Evolutionary conservation across 2,329 filamentous ascomycete species (phyloP).

Genomic region (Cordyceps tenuipes): DNA sequence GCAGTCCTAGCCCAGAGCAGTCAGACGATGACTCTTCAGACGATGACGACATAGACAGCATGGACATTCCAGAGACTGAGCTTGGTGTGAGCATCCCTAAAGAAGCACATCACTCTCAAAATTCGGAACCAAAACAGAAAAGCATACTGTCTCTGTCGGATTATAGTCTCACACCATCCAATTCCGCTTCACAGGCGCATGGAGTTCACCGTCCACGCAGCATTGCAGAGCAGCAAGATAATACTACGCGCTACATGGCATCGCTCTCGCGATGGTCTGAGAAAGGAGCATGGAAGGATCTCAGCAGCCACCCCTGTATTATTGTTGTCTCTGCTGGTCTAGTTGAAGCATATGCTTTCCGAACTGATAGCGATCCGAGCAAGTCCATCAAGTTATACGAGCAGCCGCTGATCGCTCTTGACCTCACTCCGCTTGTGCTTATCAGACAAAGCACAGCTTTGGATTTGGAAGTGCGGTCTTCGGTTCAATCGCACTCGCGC

Average conservation of each 20-base stretch:
- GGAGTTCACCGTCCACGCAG: slow-evolving; percentile 38
- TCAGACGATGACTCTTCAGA: slow-evolving; percentile 37
- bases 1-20: slow-evolving; percentile 47
- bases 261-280: slow-evolving; percentile 56
- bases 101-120: slow-evolving; percentile 15
- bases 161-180: slow-evolving; percentile 65
- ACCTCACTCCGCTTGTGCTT: slow-evolving; percentile 85
- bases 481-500: slow-evolving; percentile 63
- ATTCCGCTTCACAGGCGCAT: slow-evolving; percentile 69
- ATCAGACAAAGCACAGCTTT: slow-evolving; percentile 85
- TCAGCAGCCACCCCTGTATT: slow-evolving; percentile 43
- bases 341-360: slow-evolving; percentile 47
- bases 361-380: slow-evolving; percentile 20
- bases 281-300: slow-evolving; percentile 52
- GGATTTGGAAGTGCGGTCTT: slow-evolving; percentile 89
- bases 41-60: slow-evolving; percentile 49
- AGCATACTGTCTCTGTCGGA: slow-evolving; percentile 41
- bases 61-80: slow-evolving; percentile 50
- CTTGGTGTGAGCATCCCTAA: slow-evolving; percentile 48
- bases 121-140: slow-evolving; percentile 22
- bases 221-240: slow-evolving; percentile 27
- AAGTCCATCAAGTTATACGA: slow-evolving; percentile 17
- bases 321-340: slow-evolving; percentile 50
- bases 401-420: slow-evolving; percentile 56
- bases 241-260: slow-evolving; percentile 40